A percentile compares a stretch with the other conserved stretches of the same genome.
Evolutionary conservation across 108 stramenopile species (phyloP).

Genomic region (Pseudonitzschia delicatissima): DNA sequence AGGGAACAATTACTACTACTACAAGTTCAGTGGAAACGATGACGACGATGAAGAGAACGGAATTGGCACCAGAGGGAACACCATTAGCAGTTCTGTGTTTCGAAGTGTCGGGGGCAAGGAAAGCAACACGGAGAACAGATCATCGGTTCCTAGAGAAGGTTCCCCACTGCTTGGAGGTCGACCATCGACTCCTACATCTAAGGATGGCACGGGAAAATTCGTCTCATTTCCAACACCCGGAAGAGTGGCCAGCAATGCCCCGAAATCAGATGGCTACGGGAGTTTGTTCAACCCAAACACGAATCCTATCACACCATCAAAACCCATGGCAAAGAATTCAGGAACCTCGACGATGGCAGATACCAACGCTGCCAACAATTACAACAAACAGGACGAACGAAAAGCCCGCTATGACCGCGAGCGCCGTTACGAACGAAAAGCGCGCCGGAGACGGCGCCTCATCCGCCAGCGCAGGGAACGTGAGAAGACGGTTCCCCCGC

Average conservation of each 20-base stretch:
- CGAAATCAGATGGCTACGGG: neutral
- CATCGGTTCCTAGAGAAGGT: neutral
- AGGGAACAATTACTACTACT: slow-evolving; percentile 11
- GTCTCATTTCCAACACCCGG: neutral
- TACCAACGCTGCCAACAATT: neutral
- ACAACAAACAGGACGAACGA: slow-evolving; percentile 4
- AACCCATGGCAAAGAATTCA: neutral
- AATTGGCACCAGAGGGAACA: neutral
- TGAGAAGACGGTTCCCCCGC: slow-evolving; percentile 49
- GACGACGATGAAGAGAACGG: neutral
- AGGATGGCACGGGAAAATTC: neutral
- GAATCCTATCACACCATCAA: neutral
- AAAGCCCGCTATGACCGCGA: slow-evolving; percentile 17
- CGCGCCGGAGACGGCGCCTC: slow-evolving; percentile 16
- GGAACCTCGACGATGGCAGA: neutral
- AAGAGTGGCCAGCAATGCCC: too few relatives aligned
- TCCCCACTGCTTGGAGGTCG: neutral
- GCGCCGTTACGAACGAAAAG: slow-evolving; percentile 27
- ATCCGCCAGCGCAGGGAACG: slow-evolving; percentile 22
- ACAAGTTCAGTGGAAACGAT: slow-evolving; percentile 9
- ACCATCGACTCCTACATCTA: neutral
- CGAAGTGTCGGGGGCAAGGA: neutral
- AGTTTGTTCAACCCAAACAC: neutral
- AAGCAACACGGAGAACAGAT: neutral
- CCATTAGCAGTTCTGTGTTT: neutral